Conservation (phyloP, 1,139 yeast genomes). For the Debaryomyces singareniensis region DNA sequence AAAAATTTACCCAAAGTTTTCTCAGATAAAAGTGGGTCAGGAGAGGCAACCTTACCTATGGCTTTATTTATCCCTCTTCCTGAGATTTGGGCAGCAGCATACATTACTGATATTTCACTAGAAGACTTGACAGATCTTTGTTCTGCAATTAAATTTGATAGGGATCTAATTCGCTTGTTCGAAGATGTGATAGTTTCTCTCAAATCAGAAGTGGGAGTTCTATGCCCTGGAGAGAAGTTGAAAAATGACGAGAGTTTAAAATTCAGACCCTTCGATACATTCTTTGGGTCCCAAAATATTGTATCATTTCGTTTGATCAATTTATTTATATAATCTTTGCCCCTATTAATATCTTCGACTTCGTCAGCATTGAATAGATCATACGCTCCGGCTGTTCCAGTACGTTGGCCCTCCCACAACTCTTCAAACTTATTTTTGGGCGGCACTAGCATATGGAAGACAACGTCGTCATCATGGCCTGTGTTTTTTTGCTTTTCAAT, state of each 20-base stretch:
- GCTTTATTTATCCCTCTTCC: conserved; percentile 82
- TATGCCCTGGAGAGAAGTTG: conserved; percentile 6
- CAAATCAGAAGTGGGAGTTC: conserved; percentile 9
- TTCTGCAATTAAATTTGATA: conserved; percentile 45
- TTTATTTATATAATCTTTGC: conserved; percentile 37
- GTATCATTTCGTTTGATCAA: conserved; percentile 41
- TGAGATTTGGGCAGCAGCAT: conserved; percentile 75
- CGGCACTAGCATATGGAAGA: conserved; percentile 78
- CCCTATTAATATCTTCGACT: conserved; percentile 45
- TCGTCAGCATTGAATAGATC: conserved; percentile 86
- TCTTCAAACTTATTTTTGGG: conserved; percentile 73
- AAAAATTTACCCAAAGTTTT: conserved; percentile 73
- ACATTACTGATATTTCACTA: conserved; percentile 72
- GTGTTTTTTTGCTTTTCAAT: conserved; percentile 53
- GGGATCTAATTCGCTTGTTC: conserved; percentile 35
- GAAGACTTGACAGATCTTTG: conserved; percentile 68
- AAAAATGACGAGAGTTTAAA: conserved; percentile 11
- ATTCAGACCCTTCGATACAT: conserved; percentile 3
- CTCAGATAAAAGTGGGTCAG: conserved; percentile 54
- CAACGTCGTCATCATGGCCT: conserved; percentile 44
- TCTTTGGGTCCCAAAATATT: conserved; percentile 44
- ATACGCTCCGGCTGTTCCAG: conserved; percentile 77
- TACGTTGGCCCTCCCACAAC: conserved; percentile 91
- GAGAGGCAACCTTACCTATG: conserved; percentile 49
- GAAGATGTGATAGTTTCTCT: conserved; percentile 16